Evolutionary conservation across 1,139 yeast genomes (phyloP).

Genomic region (Blastobotrys ciferrii): DNA sequence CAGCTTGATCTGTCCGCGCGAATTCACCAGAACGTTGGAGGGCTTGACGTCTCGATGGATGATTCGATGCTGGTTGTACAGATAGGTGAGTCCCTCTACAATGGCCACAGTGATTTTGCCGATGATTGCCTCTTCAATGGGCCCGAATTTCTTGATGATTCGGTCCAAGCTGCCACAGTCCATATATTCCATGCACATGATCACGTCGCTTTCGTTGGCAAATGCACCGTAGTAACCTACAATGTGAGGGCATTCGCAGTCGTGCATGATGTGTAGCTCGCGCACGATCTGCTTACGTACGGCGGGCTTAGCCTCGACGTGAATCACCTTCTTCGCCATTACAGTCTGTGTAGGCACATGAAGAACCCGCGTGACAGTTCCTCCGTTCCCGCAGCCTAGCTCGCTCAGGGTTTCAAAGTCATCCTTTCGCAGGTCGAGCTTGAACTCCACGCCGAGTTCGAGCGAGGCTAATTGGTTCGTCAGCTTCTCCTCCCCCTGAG

Average conservation of each 20-base stretch:
- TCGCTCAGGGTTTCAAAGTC: conserved; percentile 74
- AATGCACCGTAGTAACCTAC: conserved; percentile 91
- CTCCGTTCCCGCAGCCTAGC: conserved; percentile 92
- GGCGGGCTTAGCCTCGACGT: conserved; percentile 76
- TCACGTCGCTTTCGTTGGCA: conserved; percentile 59
- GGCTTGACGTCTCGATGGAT: conserved; percentile 94
- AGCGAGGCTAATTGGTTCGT: conserved; percentile 34
- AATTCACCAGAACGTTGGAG: conserved; percentile 76
- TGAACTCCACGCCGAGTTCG: conserved; percentile 50
- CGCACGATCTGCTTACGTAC: conserved; percentile 84
- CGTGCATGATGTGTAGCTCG: conserved; percentile 87
- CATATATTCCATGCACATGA: conserved; percentile 93
- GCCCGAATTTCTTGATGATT: conserved; percentile 51
- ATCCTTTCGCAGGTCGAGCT: conserved; percentile 53
- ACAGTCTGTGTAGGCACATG: conserved; percentile 85
- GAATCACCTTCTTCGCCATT: conserved; percentile 89
- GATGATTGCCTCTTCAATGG: conserved; percentile 65
- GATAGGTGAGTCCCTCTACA: conserved; percentile 74
- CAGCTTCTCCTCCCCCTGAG: conserved; percentile 22
- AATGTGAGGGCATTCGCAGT: conserved; percentile 76
- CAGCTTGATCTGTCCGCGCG: conserved; percentile 74
- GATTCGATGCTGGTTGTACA: conserved; percentile 78
- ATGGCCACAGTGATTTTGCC: conserved; percentile 77
- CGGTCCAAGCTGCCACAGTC: conserved; percentile 92
- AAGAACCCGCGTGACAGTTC: conserved; percentile 82